Conservation (phyloP, 768 basidiomycete genomes). For the Boletus huronensis region DNA sequence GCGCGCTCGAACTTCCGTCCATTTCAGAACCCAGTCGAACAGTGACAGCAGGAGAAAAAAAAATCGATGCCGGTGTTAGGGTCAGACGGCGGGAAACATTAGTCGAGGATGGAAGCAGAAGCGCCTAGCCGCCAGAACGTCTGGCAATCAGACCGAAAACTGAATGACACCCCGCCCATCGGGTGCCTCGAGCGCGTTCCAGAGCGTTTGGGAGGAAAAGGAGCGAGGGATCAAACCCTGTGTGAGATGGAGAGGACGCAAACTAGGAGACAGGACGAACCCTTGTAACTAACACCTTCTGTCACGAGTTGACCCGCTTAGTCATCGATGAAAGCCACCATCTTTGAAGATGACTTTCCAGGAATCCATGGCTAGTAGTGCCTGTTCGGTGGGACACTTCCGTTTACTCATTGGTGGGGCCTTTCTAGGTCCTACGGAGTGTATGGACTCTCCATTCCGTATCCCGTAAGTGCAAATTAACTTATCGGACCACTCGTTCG, state of each 20-base stretch:
- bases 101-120: constrained; percentile 11
- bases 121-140: background rate
- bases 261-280: background rate
- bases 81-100: background rate
- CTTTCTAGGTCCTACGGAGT: constrained; percentile 2
- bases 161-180: background rate
- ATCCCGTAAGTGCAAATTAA: constrained; percentile 8
- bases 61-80: background rate
- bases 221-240: background rate
- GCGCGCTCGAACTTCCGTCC: background rate
- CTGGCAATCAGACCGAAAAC: background rate
- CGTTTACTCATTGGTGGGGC: background rate
- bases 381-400: background rate
- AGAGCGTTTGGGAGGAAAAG: background rate
- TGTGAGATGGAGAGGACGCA: background rate
- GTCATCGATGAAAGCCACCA: constrained; percentile 11
- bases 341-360: constrained; percentile 19
- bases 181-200: background rate
- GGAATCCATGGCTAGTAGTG: constrained; percentile 2
- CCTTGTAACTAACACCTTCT: background rate
- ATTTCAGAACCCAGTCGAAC: constrained; percentile 4
- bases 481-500: background rate
- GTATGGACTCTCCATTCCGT: constrained; percentile 13
- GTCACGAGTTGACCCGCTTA: constrained; percentile 15
- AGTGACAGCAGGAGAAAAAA: background rate